Evolutionary conservation across 495 filamentous ascomycete species (phyloP).

Genomic region (Penicillium paxilli): DNA sequence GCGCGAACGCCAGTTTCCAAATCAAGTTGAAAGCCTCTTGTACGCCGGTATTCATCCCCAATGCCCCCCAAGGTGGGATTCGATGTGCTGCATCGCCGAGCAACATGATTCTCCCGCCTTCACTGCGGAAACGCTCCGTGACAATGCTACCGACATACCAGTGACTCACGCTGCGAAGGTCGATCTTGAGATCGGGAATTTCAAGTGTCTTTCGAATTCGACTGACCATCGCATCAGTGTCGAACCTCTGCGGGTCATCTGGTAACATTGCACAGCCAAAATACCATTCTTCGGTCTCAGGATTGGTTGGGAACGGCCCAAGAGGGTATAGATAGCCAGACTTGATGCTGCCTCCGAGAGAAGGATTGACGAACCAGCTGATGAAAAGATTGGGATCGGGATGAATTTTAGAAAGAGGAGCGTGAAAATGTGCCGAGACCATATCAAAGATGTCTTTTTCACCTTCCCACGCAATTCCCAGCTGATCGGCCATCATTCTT

Average conservation of each 20-base stretch:
- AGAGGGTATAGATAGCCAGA: slow-evolving; percentile 21
- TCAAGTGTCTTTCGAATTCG: slow-evolving; percentile 17
- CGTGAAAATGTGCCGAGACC: slow-evolving; percentile 20
- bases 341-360: slow-evolving; percentile 16
- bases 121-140: slow-evolving; percentile 8
- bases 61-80: slow-evolving; percentile 47
- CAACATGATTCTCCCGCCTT: slow-evolving; percentile 41
- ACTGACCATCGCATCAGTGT: slow-evolving; percentile 13
- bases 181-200: slow-evolving; percentile 15
- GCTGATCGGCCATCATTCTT: slow-evolving; percentile 7
- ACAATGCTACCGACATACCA: slow-evolving; percentile 15
- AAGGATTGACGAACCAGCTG: slow-evolving; percentile 20
- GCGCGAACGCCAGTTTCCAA: slow-evolving; percentile 47
- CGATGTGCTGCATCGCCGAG: slow-evolving; percentile 55
- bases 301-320: slow-evolving; percentile 13
- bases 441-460: slow-evolving; percentile 22
- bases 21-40: slow-evolving; percentile 50
- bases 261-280: slow-evolving; percentile 21
- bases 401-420: slow-evolving; percentile 19
- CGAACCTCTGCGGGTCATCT: slow-evolving; percentile 17
- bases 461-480: slow-evolving; percentile 14
- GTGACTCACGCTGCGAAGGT: slow-evolving; percentile 15
- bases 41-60: slow-evolving; percentile 53
- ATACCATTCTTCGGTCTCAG: slow-evolving; percentile 24
- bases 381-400: slow-evolving; percentile 25